Evolutionary conservation across 2,329 filamentous ascomycete species (phyloP), one percentile per base, ranked within the genome.

Genomic region (Keithomyces neogunnii): DNA sequence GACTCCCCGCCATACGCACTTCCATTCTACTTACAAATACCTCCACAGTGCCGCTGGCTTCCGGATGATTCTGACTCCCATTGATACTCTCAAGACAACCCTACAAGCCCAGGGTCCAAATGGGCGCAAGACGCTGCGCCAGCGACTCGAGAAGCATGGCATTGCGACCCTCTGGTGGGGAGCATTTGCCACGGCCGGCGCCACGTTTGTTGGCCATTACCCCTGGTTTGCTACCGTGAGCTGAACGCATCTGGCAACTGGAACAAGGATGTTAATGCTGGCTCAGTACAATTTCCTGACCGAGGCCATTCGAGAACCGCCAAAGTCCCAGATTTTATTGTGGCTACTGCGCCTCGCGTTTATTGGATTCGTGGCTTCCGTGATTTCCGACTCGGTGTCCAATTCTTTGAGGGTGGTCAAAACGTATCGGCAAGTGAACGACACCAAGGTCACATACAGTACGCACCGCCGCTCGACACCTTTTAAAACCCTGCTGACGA

Each of bases 71-170:
- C 62, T 76, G 4, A 75, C 73, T 0, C 73, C 73, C 3, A 69
- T 76, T 36, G 73, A 76, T 51, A 76, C 73, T 0, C 62, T 76
- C n/a, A 76, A 76, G 56, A 76, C 73, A 0, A 76, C 73, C 0
- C 69, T 76, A 2, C 73, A 76, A 55, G 71, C 73, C 0, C 73
- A 76, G 51, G 73, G 73, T 1, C 55, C 69, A 1, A 63, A 67
- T 1, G 73, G 73, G 1, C 73, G 71, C 0, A 57, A 63, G 0
- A 55, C 76, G 3, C 64, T 76, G 5, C 67, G 73, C 9, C 69
- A 69, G 43, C 69, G 73, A 2, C 64, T 75, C 56, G 73, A 71
- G 58, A 65, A 63, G 0, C 60, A 76, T 26, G 73, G 73, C 0
- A 31, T 75, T 3, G 71, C 70, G 2, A 75, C 72, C 50, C 58